Percentiles rank a stretch among this genome's conserved stretches.
Conservation (phyloP, 2,329 filamentous ascomycete species). For the Colletotrichum noveboracense region DNA sequence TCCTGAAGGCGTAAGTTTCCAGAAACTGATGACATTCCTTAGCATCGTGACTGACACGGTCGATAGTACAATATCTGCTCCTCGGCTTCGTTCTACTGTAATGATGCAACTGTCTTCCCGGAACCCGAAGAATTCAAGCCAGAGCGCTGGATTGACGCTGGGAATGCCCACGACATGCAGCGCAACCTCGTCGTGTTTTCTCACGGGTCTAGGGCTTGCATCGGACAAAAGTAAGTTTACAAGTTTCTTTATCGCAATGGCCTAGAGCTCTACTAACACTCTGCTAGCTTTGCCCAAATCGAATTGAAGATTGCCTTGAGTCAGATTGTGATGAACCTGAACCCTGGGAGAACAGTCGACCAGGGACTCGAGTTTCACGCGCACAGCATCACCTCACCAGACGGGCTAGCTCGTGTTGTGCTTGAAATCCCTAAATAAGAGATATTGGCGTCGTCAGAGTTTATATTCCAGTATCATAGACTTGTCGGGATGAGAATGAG, state of each 20-base stretch:
- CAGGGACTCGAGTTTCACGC: background rate
- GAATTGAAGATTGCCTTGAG: background rate
- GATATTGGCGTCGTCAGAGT: background rate
- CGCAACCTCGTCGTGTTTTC: background rate
- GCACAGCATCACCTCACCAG: background rate
- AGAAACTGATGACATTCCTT: fast-evolving
- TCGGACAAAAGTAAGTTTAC: background rate
- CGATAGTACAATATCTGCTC: background rate
- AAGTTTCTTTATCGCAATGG: background rate
- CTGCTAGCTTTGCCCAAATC: background rate
- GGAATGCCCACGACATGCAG: background rate
- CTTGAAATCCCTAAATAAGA: background rate
- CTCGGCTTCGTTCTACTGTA: background rate
- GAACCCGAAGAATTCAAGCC: background rate
- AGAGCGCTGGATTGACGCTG: background rate
- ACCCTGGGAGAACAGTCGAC: background rate
- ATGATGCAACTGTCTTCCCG: background rate
- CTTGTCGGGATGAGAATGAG: background rate
- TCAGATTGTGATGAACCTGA: background rate
- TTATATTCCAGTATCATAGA: background rate
- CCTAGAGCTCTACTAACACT: background rate
- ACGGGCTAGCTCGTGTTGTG: background rate
- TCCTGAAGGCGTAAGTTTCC: background rate
- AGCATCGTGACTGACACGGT: background rate
- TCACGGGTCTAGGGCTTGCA: background rate